A percentile compares a stretch with the other conserved stretches of the same genome.
These are phyloP conservation scores for Bipolaris cookei DNA, from an alignment of 2,329 filamentous ascomycete species.

Conservation along the genomic window DNA sequence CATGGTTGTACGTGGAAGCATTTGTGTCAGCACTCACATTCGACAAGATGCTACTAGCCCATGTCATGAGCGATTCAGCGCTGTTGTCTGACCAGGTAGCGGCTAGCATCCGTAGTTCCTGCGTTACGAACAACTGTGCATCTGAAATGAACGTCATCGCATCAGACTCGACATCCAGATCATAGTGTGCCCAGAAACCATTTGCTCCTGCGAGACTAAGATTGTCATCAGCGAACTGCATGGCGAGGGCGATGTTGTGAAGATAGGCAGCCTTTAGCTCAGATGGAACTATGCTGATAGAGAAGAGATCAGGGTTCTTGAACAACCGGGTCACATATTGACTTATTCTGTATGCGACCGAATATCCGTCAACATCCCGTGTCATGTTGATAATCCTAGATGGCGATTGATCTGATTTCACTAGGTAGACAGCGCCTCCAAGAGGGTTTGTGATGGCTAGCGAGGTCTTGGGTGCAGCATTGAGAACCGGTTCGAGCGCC, in stretches of 20 bases:
- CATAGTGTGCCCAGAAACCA: slow-evolving; percentile 58
- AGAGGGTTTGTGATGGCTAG: slow-evolving; percentile 76
- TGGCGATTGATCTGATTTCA: slow-evolving; percentile 46
- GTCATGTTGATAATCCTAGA: slow-evolving; percentile 43
- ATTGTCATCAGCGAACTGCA: slow-evolving; percentile 66
- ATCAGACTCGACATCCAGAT: slow-evolving; percentile 58
- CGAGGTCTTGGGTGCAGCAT: slow-evolving; percentile 63
- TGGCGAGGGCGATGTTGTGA: slow-evolving; percentile 59
- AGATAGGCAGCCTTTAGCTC: slow-evolving; percentile 46
- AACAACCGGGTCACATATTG: slow-evolving; percentile 71
- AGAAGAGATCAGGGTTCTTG: slow-evolving; percentile 48
- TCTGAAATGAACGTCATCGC: slow-evolving; percentile 61
- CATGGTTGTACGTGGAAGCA: slow-evolving; percentile 51
- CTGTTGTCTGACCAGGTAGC: slow-evolving; percentile 19
- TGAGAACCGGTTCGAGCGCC: slow-evolving; percentile 65
- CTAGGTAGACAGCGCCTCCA: slow-evolving; percentile 72
- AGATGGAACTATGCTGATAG: slow-evolving; percentile 40
- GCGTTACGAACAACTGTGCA: slow-evolving; percentile 56
- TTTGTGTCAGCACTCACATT: slow-evolving; percentile 30
- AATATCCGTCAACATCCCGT: slow-evolving; percentile 72
- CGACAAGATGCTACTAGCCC: slow-evolving; percentile 33
- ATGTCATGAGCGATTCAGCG: slow-evolving; percentile 32
- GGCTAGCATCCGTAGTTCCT: slow-evolving; percentile 48
- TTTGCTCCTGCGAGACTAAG: slow-evolving; percentile 63
- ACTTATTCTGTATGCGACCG: slow-evolving; percentile 76